Conservation (phyloP, 2,329 filamentous ascomycete species). For the Epichloe festucae region DNA sequence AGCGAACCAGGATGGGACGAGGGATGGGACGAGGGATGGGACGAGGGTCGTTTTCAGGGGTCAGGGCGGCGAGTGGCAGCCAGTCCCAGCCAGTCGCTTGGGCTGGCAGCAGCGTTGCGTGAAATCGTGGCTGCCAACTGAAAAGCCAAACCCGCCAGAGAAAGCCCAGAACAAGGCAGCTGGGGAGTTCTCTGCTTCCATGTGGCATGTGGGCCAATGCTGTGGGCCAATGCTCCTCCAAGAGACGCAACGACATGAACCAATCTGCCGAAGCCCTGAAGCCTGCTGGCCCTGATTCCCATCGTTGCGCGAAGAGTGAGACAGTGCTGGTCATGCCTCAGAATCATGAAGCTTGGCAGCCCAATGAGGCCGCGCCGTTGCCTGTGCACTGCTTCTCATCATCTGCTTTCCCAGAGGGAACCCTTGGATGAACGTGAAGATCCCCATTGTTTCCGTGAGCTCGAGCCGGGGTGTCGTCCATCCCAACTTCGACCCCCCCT, state of each 20-base stretch:
- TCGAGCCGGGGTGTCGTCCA: not conserved
- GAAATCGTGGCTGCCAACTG: not conserved
- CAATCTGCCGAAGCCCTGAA: not conserved
- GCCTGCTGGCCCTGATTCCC: no score
- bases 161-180: no score
- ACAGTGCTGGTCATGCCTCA: not conserved
- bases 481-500: not conserved
- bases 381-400: not conserved
- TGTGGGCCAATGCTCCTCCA: not conserved
- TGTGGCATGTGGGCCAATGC: not conserved
- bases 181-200: not conserved
- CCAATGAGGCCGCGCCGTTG: not conserved
- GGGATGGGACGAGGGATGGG: not conserved
- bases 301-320: not conserved
- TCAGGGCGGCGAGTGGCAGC: not conserved
- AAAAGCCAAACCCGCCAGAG: no score
- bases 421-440: not conserved
- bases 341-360: not conserved
- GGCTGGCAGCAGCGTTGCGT: not conserved
- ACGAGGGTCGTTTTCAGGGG: constrained; percentile 2
- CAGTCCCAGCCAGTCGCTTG: not conserved
- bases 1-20: not conserved
- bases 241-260: not conserved
- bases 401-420: not conserved
- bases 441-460: constrained; percentile 1